Evolutionary conservation across 257 asterid species (phyloP), one percentile per base, ranked within the genome.

Genomic region (Nicotiana attenuata): DNA sequence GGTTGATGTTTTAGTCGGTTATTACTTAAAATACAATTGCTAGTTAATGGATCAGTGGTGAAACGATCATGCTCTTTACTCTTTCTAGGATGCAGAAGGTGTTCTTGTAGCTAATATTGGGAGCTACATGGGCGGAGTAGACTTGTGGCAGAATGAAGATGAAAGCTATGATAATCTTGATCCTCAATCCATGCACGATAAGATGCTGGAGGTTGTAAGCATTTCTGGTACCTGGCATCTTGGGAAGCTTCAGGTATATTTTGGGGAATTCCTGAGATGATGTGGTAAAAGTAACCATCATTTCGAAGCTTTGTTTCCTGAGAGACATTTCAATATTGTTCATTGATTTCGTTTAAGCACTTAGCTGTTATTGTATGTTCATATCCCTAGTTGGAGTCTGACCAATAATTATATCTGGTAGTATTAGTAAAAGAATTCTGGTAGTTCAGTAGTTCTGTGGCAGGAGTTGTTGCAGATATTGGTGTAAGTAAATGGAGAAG

Each of bases 151-250:
- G 85, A 95, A 95, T 83, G 99, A 95, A 81, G 99, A 93, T 81
- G 98, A 95, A 85, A 92, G 84, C 81, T 87, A 87, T 77, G 99
- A 95, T 71, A 92, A 92, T 87, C 93, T 92, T 86, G 95, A 93
- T 87, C 99, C 98, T 85, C 99, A 95, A 83, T 95, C 98, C 38
- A 95, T 95, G 98, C 98, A 95, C 80, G 99, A 95, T 86, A 95
- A 88, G 88, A 89, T 95, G 85, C 99, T 95, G 28, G 99, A 95
- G 88, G 93, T 95, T 59, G 99, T 93, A 20, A 95, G 98, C 91
- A 95, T 95, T 88, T 95, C 99, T 45, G 98, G 99, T 76, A 90
- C 97, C 68, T 93, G 99, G 99, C 98, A 95, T 89, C 97, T 95
- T 73, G 99, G 99, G 76, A 93, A 92, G 90, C 97, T 95, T 85